A percentile compares a stretch with the other conserved stretches of the same genome.
Conservation (phyloP, 1,284 basidiomycete species). For the Cutaneotrichosporon dermatis region DNA sequence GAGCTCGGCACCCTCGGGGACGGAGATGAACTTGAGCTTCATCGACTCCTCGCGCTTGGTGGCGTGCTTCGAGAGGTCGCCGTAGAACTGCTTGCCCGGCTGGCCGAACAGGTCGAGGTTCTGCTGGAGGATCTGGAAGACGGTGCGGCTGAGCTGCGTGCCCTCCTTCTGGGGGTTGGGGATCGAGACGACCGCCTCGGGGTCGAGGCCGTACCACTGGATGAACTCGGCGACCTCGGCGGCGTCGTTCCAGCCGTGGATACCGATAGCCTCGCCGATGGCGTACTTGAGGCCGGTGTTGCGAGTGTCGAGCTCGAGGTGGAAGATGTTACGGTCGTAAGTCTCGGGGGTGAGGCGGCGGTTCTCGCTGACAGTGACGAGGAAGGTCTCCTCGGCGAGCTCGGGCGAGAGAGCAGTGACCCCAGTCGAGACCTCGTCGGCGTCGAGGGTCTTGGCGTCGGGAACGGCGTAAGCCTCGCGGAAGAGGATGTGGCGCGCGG, state of each 20-base stretch:
- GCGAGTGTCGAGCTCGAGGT: slow-evolving; percentile 89
- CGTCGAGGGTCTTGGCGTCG: slow-evolving; percentile 44
- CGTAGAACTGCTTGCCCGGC: slow-evolving; percentile 93
- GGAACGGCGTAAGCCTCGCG: slow-evolving; percentile 64
- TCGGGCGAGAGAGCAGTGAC: slow-evolving; percentile 78
- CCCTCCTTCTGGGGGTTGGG: slow-evolving; percentile 57
- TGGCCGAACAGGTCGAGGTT: slow-evolving; percentile 95
- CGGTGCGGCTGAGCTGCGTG: slow-evolving; percentile 71
- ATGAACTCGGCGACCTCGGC: slow-evolving; percentile 86
- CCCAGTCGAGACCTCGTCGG: slow-evolving; percentile 39
- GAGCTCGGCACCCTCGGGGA: slow-evolving; percentile 81
- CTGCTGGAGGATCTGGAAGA: slow-evolving; percentile 92
- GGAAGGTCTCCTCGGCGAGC: slow-evolving; percentile 80
- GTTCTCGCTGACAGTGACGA: slow-evolving; percentile 91
- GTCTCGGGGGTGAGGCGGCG: slow-evolving; percentile 87
- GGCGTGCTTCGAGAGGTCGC: slow-evolving; percentile 76
- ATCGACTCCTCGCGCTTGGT: slow-evolving; percentile 68
- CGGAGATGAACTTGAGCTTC: slow-evolving; percentile 85
- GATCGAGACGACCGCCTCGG: slow-evolving; percentile 74
- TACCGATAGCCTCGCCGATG: slow-evolving; percentile 92
- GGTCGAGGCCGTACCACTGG: slow-evolving; percentile 82
- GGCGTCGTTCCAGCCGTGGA: slow-evolving; percentile 97
- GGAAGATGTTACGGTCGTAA: slow-evolving; percentile 98
- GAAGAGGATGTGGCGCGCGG: slow-evolving; percentile 85
- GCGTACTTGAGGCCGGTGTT: slow-evolving; percentile 92